Evolutionary conservation across 2,329 filamentous ascomycete genomes (phyloP), one percentile per base, ranked within the genome.

Genomic region (Ophiobolus disseminans): DNA sequence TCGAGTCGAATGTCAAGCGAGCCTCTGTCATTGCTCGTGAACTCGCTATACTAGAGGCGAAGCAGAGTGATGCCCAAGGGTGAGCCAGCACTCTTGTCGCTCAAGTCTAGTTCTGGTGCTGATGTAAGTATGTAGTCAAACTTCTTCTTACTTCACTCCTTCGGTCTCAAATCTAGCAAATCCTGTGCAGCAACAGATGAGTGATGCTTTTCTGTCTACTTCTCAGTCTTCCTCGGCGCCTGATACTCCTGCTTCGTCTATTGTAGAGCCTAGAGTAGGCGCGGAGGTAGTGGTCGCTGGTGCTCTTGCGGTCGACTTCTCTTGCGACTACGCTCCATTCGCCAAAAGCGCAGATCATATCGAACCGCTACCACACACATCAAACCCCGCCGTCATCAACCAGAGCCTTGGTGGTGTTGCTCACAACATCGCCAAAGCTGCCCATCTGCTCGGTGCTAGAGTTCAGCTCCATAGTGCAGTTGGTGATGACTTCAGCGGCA

Each of bases 391-490:
- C 6, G 77, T 79, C 11, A 95, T 97, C 57, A 85, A 78, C 26
- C 91, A 96, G 66, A 90, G 88, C 1, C 82, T 97, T 6, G 94
- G 94, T 10, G 94, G 94, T 5, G 94, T 97, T 6, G 94, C 90
- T 5, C 87, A 91, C 65, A 97, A 97, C 65, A 90, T 97, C 35
- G 91, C 94, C 13, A 82, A 91, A 38, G 92, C 93, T 35, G 87
- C 90, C 1, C 89, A 91, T 58, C 82, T 86, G 23, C 80, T 88
- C 50, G 85, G 83, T 31, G 83, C 80, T 28, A 75, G 76, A 11
- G 88, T 94, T 6, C 81, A 84, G 17, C 83, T 97, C 13, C 92
- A 88, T 73, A 96, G 89, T 63, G 82, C 91, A 54, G 82, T 96
- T 8, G 91, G 88, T 11, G 83, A 92, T 65, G 93, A 97, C 66